Conservation (phyloP, 805 yeast genomes). For the Ascoidea rubescens region DNA sequence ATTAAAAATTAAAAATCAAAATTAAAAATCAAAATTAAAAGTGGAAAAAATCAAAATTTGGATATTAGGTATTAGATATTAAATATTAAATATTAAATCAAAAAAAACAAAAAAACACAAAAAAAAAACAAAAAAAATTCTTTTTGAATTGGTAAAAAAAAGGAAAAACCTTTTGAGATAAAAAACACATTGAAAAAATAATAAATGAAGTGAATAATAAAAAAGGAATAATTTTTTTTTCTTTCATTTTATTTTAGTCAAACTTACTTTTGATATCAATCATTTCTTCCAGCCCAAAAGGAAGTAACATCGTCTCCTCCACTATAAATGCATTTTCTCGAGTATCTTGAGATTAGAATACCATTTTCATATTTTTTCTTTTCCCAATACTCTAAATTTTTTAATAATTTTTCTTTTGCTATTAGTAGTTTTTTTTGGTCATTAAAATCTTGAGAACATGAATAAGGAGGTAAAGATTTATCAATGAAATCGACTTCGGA, state of each 20-base stretch:
- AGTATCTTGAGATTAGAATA: slow-evolving; percentile 7
- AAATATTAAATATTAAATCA: background rate
- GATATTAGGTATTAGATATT: background rate
- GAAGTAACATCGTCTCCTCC: slow-evolving; percentile 12
- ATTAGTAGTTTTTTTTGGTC: slow-evolving; percentile 6
- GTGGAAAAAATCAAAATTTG: too few relatives aligned
- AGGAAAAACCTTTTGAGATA: background rate
- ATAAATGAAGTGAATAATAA: too few relatives aligned
- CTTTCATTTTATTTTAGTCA: too few relatives aligned
- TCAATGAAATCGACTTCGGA: slow-evolving; percentile 9
- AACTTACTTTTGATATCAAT: background rate
- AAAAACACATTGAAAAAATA: background rate
- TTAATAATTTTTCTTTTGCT: slow-evolving; percentile 8
- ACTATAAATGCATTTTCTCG: slow-evolving; percentile 10
- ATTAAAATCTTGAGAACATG: slow-evolving; percentile 9
- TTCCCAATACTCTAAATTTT: slow-evolving; percentile 11
- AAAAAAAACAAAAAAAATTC: background rate
- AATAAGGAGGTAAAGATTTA: slow-evolving; percentile 10
- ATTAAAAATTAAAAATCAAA: background rate
- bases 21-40: background rate
- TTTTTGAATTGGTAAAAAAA: background rate
- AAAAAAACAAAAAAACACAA: background rate
- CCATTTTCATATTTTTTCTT: slow-evolving; percentile 12
- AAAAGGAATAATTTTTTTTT: too few relatives aligned
- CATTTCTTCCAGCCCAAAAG: slow-evolving; percentile 11